These are phyloP conservation scores for Leptographium lundbergii DNA, from an alignment of 2,329 filamentous ascomycete species.

Conservation along the genomic window DNA sequence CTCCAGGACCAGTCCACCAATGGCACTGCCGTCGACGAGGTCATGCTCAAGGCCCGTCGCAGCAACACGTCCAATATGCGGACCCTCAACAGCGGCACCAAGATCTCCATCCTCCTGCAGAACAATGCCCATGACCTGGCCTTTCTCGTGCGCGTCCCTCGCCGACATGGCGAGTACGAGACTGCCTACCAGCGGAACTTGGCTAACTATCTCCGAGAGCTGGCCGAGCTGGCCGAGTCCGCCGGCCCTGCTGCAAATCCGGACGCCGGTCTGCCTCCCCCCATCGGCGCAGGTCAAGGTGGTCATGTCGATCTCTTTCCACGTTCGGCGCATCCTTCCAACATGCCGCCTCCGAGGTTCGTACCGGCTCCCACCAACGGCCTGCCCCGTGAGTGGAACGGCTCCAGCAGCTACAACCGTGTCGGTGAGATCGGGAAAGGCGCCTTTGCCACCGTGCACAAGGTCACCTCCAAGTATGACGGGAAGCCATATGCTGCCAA, in stretches of 20 bases:
- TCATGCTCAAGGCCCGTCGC: slow-evolving; percentile 37
- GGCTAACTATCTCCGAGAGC: slow-evolving; percentile 44
- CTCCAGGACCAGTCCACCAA: slow-evolving; percentile 93
- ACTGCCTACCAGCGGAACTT: slow-evolving; percentile 58
- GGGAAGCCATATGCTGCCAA: slow-evolving; percentile 82
- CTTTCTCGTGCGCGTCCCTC: slow-evolving; percentile 78
- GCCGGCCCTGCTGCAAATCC: slow-evolving; percentile 5
- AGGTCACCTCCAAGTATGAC: slow-evolving; percentile 73
- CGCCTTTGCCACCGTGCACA: slow-evolving; percentile 89
- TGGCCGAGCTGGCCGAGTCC: slow-evolving; percentile 19
- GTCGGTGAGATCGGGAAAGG: slow-evolving; percentile 76
- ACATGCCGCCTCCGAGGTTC: slow-evolving; percentile 5
- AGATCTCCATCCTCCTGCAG: slow-evolving; percentile 55
- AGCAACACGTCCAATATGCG: slow-evolving; percentile 25
- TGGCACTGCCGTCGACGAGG: slow-evolving; percentile 73
- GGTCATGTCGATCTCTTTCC: slow-evolving; percentile 29
- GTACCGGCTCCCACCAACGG: slow-evolving; percentile 18
- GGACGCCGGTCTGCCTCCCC: slow-evolving; percentile 16
- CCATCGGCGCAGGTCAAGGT: slow-evolving; percentile 32
- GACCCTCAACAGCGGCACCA: slow-evolving; percentile 59
- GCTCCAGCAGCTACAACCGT: slow-evolving; percentile 74
- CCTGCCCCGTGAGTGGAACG: slow-evolving; percentile 60
- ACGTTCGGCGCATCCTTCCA: slow-evolving; percentile 2
- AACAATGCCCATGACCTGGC: slow-evolving; percentile 46
- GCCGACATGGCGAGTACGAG: slow-evolving; percentile 53